Evolutionary conservation across 1,284 basidiomycete genomes (phyloP), one percentile per base, ranked within the genome.

Genomic region (Uromyces viciae-fabae): DNA sequence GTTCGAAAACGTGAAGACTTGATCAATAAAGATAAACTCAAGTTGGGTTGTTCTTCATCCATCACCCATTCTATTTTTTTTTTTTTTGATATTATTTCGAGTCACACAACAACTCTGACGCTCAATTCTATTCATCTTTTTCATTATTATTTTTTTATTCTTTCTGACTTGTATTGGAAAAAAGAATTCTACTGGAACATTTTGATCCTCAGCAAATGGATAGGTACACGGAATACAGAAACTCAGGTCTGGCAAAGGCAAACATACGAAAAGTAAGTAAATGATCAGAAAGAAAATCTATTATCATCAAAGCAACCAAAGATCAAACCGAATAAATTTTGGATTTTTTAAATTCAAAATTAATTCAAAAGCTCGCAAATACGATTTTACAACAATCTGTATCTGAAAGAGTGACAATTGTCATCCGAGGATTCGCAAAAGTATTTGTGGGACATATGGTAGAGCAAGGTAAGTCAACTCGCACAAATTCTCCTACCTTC

Each of bases 361-460:
- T 46, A 25, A 66, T 66, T 9, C 31, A 8, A 8, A n/a, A 93
- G 92, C 90, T 95, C 43, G 92, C 95, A 82, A 94, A 94, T 85
- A 92, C 93, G 85, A 90, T 91, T 0, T 88, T 92, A 0, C 91
- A 91, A n/a, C 87, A 87, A 77, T 92, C 93, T 83, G 92, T 93
- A 4, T 93, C 92, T 3, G 91, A 92, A 83, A 92, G 93, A 19
- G 92, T 95, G 0, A 91, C 93, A 0, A 93, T 94, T 84, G 91
- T 95, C 46, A 91, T 95, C 0, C 92, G 93, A 8, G 94, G 94
- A 84, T 93, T 95, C 80, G 90, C 90, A 25, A 96, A 96, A 85
- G 93, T 95, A 1, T 96, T 96, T 83, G 93, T 96, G 11, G 94
- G 94, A 1, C 94, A 95, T 86, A 93, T 95, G 5, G 90, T 95